Percentiles rank a stretch among this genome's conserved stretches.
Conservation (phyloP, 805 yeast genomes). For the Osmozyma mogii region DNA sequence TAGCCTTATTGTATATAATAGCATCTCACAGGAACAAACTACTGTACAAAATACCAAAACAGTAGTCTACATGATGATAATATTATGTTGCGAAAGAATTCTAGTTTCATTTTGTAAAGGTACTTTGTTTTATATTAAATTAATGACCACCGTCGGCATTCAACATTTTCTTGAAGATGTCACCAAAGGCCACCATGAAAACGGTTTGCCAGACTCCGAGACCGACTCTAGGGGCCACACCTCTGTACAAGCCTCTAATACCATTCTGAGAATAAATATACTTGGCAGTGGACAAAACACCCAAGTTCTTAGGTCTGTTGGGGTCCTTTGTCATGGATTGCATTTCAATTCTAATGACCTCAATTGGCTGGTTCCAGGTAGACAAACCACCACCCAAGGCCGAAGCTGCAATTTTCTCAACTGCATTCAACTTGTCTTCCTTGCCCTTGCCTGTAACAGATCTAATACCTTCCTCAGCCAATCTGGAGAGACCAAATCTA, state of each 20-base stretch:
- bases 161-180: constrained; percentile 46
- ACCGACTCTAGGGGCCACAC: constrained; percentile 95
- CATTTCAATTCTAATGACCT: constrained; percentile 96
- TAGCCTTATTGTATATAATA: not conserved
- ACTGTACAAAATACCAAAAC: not conserved
- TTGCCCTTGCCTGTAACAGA: constrained; percentile 48
- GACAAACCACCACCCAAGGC: constrained; percentile 94
- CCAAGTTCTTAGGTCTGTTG: constrained; percentile 86
- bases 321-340: constrained; percentile 93
- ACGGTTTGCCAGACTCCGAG: constrained; percentile 98
- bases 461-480: constrained; percentile 82
- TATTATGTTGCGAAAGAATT: not conserved
- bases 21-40: not conserved
- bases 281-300: constrained; percentile 66
- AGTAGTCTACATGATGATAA: not conserved
- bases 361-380: constrained; percentile 99
- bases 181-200: constrained; percentile 98
- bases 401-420: constrained; percentile 78
- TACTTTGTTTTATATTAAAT: not conserved
- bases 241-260: constrained; percentile 84
- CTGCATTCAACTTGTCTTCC: constrained; percentile 55
- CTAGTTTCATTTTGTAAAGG: not conserved
- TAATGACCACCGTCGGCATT: constrained; percentile 35
- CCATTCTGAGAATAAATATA: constrained; percentile 84
- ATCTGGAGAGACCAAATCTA: constrained; percentile 84